These are phyloP conservation scores for Chenopodium berlandieri DNA, from an alignment of 148 eudicot genomes.

Conservation along the genomic window DNA sequence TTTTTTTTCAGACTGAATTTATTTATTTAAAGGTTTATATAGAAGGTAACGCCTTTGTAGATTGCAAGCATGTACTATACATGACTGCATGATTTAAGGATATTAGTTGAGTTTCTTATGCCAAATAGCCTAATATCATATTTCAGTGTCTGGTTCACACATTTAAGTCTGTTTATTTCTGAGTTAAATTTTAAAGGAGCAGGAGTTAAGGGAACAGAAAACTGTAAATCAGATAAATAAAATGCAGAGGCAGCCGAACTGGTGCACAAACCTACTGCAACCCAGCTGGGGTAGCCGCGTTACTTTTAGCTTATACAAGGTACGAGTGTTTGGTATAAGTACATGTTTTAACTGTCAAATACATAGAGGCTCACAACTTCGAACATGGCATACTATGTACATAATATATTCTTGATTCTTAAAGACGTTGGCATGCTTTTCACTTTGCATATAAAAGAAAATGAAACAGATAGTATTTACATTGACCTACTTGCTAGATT, in stretches of 20 bases:
- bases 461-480: too few relatives aligned
- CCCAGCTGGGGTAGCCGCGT: background rate
- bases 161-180: background rate
- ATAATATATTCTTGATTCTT: too few relatives aligned
- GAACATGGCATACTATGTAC: background rate
- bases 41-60: background rate
- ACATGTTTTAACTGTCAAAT: background rate
- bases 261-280: background rate
- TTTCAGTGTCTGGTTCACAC: slow-evolving; percentile 1
- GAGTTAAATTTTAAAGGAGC: background rate
- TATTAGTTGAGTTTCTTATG: slow-evolving; percentile 15
- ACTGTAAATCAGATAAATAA: background rate
- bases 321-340: too few relatives aligned
- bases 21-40: slow-evolving; percentile 10
- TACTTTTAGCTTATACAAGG: too few relatives aligned
- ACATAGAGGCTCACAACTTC: background rate
- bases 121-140: too few relatives aligned
- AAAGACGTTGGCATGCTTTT: too few relatives aligned
- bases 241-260: background rate
- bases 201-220: background rate
- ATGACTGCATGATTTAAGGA: slow-evolving; percentile 24
- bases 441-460: too few relatives aligned
- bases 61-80: slow-evolving; percentile 4
- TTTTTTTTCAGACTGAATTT: too few relatives aligned
- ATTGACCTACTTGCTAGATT: background rate